A percentile compares a stretch with the other conserved stretches of the same genome.
Conservation (phyloP, 495 filamentous ascomycete species). For the Aspergillus haitiensis region DNA sequence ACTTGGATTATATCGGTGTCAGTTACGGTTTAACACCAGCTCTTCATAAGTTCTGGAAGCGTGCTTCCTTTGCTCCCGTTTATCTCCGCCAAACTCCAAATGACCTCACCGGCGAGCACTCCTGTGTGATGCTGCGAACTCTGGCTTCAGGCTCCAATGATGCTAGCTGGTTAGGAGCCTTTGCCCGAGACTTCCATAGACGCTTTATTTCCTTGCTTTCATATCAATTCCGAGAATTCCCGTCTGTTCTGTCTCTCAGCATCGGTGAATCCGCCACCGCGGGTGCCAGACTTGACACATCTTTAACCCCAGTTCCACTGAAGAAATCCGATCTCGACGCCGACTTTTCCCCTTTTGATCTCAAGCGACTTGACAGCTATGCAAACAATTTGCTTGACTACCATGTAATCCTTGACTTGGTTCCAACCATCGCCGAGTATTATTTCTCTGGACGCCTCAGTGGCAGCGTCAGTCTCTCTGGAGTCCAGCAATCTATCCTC, state of each 20-base stretch:
- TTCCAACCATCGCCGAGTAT: slow-evolving; percentile 74
- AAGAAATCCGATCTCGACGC: slow-evolving; percentile 71
- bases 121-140: slow-evolving; percentile 92
- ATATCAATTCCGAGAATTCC: slow-evolving; percentile 89
- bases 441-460: slow-evolving; percentile 80
- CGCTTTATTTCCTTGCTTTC: slow-evolving; percentile 85
- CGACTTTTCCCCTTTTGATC: slow-evolving; percentile 83
- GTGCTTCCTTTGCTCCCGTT: slow-evolving; percentile 78
- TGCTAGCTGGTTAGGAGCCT: slow-evolving; percentile 81
- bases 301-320: slow-evolving; percentile 52
- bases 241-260: slow-evolving; percentile 75
- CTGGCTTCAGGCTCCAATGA: slow-evolving; percentile 61
- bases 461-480: slow-evolving; percentile 63
- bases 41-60: slow-evolving; percentile 97
- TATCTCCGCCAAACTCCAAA: slow-evolving; percentile 96
- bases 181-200: slow-evolving; percentile 86
- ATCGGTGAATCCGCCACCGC: slow-evolving; percentile 82
- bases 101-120: slow-evolving; percentile 95
- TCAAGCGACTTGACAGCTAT: slow-evolving; percentile 92
- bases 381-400: slow-evolving; percentile 96
- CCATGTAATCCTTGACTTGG: slow-evolving; percentile 92
- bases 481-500: slow-evolving; percentile 80
- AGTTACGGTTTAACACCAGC: slow-evolving; percentile 87
- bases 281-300: slow-evolving; percentile 61
- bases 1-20: slow-evolving; percentile 90